Percentiles rank a stretch among this genome's conserved stretches.
Conservation (phyloP, 2,329 filamentous ascomycete species). For the Aureobasidium sp. region DNA sequence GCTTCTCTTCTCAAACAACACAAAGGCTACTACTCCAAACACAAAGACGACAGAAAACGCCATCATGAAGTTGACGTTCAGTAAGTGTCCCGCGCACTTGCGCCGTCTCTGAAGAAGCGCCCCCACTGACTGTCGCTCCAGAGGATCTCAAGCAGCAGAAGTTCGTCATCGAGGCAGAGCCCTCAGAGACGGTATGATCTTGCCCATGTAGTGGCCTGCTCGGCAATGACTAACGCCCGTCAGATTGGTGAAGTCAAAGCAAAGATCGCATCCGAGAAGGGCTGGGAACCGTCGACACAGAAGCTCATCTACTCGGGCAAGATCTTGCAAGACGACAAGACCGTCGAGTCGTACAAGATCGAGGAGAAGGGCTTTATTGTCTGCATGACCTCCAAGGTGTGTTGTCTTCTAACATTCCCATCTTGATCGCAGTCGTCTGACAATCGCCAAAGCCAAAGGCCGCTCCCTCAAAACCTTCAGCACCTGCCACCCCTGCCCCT, state of each 20-base stretch:
- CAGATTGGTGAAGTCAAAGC: constrained; percentile 87
- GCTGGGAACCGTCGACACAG: constrained; percentile 82
- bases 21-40: neutral
- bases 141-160: constrained; percentile 98
- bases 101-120: neutral
- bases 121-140: neutral
- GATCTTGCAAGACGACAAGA: constrained; percentile 96
- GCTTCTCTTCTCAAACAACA: neutral
- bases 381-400: constrained; percentile 94
- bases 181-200: constrained; percentile 72
- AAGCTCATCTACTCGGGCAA: constrained; percentile 99
- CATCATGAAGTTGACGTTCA: constrained; percentile 64
- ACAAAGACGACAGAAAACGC: neutral
- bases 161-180: constrained; percentile 92
- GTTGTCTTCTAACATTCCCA: neutral
- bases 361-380: constrained; percentile 99
- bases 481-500: constrained; percentile 51
- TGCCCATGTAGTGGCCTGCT: neutral
- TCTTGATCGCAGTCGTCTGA: constrained; percentile 21
- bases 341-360: constrained; percentile 93
- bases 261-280: constrained; percentile 86
- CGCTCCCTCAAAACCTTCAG: constrained; percentile 42
- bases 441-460: constrained; percentile 59
- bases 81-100: constrained; percentile 33
- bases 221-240: neutral